Conservation (phyloP, 2,329 filamentous ascomycete genomes). For the Stylonectria norvegica region DNA sequence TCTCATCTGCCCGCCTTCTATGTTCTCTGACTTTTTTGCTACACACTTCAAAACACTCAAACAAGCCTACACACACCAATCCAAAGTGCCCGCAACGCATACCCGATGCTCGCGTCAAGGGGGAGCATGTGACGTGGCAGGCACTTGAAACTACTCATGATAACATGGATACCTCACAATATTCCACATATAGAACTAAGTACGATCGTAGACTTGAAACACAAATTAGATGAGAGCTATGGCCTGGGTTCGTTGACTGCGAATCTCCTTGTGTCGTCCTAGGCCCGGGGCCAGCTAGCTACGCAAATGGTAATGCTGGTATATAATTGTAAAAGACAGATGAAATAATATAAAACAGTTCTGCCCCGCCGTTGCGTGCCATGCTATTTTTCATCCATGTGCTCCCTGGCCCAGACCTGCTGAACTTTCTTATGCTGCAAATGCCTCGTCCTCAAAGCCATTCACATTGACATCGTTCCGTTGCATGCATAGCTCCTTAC, state of each 20-base stretch:
- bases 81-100: not conserved
- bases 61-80: not conserved
- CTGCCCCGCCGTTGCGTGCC: too few species aligned
- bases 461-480: too few species aligned
- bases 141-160: too few species aligned
- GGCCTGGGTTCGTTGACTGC: conserved; percentile 1
- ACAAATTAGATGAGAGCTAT: conserved; percentile 1
- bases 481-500: too few species aligned
- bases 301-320: conserved; percentile 18
- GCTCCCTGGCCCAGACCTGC: too few species aligned
- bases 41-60: conserved; percentile 22
- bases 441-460: too few species aligned
- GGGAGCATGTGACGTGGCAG: too few species aligned
- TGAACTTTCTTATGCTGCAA: too few species aligned
- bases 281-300: conserved; percentile 10
- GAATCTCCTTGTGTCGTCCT: conserved; percentile 6
- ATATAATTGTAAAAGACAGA: conserved; percentile 10
- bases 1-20: not conserved
- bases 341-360: conserved; percentile 2
- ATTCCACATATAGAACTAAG: conserved; percentile 11
- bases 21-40: conserved; percentile 14
- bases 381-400: too few species aligned
- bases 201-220: conserved; percentile 17
- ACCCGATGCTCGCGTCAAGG: too few species aligned
- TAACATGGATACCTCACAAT: conserved; percentile 6